Percentiles rank a stretch among this genome's conserved stretches.
These are phyloP conservation scores for Breviolum minutum DNA, from an alignment of 73 alveolate genomes.

Conservation along the genomic window DNA sequence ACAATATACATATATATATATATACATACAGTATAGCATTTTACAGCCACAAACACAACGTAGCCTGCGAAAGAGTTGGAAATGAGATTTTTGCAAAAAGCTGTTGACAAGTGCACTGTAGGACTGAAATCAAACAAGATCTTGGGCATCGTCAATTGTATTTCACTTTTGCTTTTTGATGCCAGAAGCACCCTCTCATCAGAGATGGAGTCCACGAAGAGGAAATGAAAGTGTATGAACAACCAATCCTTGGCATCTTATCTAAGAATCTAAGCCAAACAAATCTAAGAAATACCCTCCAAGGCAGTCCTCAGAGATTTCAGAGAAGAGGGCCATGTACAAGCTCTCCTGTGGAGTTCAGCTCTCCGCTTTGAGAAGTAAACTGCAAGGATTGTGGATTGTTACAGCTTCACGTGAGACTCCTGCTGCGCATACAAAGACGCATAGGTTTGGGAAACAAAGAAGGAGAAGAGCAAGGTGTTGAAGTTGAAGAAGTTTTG, in stretches of 20 bases:
- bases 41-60: too few species aligned
- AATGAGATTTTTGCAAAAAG: too few species aligned
- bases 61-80: too few species aligned
- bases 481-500: constrained; percentile 95
- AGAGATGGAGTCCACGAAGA: too few species aligned
- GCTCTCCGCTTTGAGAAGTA: too few species aligned
- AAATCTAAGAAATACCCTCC: not conserved
- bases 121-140: not conserved
- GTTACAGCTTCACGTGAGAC: not conserved
- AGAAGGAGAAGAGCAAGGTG: constrained; percentile 93
- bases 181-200: too few species aligned
- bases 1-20: too few species aligned
- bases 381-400: too few species aligned
- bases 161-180: too few species aligned
- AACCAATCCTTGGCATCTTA: not conserved
- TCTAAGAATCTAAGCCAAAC: not conserved
- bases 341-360: constrained; percentile 61
- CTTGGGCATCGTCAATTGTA: too few species aligned
- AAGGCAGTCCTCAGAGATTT: constrained; percentile 54
- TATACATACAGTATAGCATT: too few species aligned
- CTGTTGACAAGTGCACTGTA: not conserved
- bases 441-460: constrained; percentile 91
- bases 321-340: constrained; percentile 90
- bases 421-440: constrained; percentile 93
- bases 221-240: too few species aligned